Evolutionary conservation across 768 basidiomycete species (phyloP).

Genomic region (Melanogaster broomeanus): DNA sequence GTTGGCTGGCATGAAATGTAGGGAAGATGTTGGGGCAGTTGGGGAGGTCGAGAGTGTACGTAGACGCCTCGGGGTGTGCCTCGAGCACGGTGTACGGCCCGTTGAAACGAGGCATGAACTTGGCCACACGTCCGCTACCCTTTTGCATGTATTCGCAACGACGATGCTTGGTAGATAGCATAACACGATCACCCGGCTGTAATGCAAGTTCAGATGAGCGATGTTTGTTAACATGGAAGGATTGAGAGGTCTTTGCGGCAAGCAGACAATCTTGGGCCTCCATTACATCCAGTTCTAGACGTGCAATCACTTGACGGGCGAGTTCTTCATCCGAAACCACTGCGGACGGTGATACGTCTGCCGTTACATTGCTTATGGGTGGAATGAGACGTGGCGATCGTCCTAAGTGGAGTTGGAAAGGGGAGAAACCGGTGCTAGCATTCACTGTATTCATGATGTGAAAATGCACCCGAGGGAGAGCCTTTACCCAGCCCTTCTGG

Average conservation of each 20-base stretch:
- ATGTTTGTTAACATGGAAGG: slow-evolving; percentile 19
- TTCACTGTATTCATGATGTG: slow-evolving; percentile 36
- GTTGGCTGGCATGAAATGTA: slow-evolving; percentile 37
- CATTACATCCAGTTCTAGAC: too few species aligned
- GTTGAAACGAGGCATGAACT: slow-evolving; percentile 43
- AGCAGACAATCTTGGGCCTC: too few species aligned
- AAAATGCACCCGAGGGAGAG: slow-evolving; percentile 31
- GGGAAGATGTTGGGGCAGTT: slow-evolving; percentile 22
- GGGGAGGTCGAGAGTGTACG: slow-evolving; percentile 24
- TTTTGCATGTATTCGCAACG: too few species aligned
- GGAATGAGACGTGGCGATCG: slow-evolving; percentile 23
- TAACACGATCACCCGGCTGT: slow-evolving; percentile 37
- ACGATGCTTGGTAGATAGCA: slow-evolving; percentile 35
- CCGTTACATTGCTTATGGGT: slow-evolving; percentile 4
- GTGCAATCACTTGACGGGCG: too few species aligned
- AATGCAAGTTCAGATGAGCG: slow-evolving; percentile 26
- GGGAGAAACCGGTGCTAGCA: slow-evolving; percentile 30
- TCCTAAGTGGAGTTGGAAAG: slow-evolving; percentile 32
- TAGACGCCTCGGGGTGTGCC: slow-evolving; percentile 16
- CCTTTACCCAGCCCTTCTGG: slow-evolving; percentile 30
- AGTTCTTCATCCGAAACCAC: too few species aligned
- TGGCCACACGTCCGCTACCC: slow-evolving; percentile 34
- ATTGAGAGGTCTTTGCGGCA: too few species aligned
- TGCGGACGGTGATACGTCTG: too few species aligned
- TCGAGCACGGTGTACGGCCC: slow-evolving; percentile 26